A percentile compares a stretch with the other conserved stretches of the same genome.
Evolutionary conservation across 208 protist genomes (phyloP).

Genomic region (Trichomonas vaginalis): DNA sequence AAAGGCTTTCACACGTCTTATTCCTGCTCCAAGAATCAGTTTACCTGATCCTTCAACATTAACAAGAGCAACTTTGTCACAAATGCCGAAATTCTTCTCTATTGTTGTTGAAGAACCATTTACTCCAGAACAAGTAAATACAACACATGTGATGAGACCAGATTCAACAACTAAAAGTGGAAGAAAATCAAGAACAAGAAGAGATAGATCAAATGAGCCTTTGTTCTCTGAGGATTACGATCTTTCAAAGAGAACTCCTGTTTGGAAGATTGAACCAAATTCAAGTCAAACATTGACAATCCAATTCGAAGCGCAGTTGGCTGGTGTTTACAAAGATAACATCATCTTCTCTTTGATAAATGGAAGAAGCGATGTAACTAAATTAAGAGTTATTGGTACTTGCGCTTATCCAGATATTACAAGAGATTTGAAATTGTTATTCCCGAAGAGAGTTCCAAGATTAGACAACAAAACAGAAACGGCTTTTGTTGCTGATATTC

Average conservation of each 20-base stretch:
- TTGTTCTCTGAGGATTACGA: not conserved
- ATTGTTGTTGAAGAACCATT: not conserved
- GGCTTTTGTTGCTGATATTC: not conserved
- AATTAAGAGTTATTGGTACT: not conserved
- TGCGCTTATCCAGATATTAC: not conserved
- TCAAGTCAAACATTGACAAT: not conserved
- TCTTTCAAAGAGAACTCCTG: not conserved
- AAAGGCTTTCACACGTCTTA: not conserved
- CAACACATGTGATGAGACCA: not conserved
- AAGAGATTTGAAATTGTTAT: not conserved
- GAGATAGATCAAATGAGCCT: not conserved
- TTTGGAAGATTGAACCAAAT: slow-evolving; percentile 1
- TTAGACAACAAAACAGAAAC: not conserved
- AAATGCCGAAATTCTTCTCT: not conserved
- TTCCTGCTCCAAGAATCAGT: not conserved
- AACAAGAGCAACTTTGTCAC: not conserved
- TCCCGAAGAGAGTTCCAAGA: not conserved
- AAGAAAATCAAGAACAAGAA: not conserved
- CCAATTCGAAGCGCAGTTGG: not conserved
- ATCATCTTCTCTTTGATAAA: not conserved
- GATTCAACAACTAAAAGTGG: not conserved
- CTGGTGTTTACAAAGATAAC: not conserved
- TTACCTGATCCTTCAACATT: not conserved
- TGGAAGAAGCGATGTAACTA: not conserved
- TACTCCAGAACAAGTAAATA: not conserved